A percentile compares a stretch with the other conserved stretches of the same genome.
Evolutionary conservation across 371 early-diverging fungal species (phyloP).

Genomic region (Thermomucor indicae-seudaticae): DNA sequence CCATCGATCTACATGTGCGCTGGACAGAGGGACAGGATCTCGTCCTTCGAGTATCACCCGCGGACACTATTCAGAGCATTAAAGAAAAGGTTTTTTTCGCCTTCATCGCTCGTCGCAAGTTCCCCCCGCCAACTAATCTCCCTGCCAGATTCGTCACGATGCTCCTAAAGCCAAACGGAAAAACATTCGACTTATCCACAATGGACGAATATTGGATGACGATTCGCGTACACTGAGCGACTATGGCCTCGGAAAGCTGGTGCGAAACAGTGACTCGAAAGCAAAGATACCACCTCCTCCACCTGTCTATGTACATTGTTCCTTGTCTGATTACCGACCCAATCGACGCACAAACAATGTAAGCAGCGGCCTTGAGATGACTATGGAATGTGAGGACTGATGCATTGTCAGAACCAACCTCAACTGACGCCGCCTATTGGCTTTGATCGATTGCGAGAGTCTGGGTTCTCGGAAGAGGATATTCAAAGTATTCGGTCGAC

Average conservation of each 20-base stretch:
- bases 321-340: conserved; percentile 15
- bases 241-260: conserved; percentile 16
- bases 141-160: conserved; percentile 23
- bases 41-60: conserved; percentile 15
- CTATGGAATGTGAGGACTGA: neutral
- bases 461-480: conserved; percentile 59
- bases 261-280: conserved; percentile 10
- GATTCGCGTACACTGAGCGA: conserved; percentile 11
- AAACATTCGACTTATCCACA: conserved; percentile 36
- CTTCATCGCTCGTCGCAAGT: neutral
- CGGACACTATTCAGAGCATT: conserved; percentile 22
- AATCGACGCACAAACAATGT: neutral
- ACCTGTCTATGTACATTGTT: conserved; percentile 17
- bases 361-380: neutral
- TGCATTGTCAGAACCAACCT: conserved; percentile 5
- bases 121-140: neutral
- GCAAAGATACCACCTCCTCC: conserved; percentile 13
- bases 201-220: conserved; percentile 34
- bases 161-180: conserved; percentile 20
- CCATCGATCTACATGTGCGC: conserved; percentile 15
- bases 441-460: conserved; percentile 56
- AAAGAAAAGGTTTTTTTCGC: conserved; percentile 30
- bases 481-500: conserved; percentile 50
- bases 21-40: conserved; percentile 21
- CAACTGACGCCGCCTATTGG: conserved; percentile 39